Percentiles rank a stretch among this genome's conserved stretches.
Conservation (phyloP, 305 asterid species). For the Fraxinus platypoda region DNA sequence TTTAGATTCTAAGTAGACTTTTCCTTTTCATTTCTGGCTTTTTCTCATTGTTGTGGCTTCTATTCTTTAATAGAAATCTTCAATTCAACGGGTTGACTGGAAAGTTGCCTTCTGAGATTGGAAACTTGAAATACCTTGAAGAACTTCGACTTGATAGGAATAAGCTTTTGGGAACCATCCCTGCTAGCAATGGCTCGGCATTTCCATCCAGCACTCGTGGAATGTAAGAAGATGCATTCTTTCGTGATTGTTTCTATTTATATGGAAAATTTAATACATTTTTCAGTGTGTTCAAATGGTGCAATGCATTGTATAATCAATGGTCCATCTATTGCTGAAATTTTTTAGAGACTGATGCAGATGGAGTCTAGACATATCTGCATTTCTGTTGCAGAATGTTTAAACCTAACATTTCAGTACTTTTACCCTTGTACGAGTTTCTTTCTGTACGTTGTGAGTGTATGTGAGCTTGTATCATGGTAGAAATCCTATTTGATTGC, state of each 20-base stretch:
- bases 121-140: conserved; percentile 67
- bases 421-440: not conserved
- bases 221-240: conserved; percentile 17
- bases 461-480: not conserved
- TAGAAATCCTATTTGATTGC: not conserved
- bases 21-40: not conserved
- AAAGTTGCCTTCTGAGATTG: conserved; percentile 72
- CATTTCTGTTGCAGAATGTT: not conserved
- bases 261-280: not conserved
- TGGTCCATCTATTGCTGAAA: not conserved
- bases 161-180: conserved; percentile 66
- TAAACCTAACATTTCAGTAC: not conserved
- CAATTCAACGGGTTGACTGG: conserved; percentile 87
- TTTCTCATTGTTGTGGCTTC: conserved; percentile 8
- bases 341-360: not conserved
- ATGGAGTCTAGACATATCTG: not conserved
- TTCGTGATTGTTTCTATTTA: not conserved
- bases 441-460: not conserved
- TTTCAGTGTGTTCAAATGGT: not conserved
- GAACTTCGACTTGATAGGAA: conserved; percentile 89
- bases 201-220: conserved; percentile 40
- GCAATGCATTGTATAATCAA: not conserved
- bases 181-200: conserved; percentile 54
- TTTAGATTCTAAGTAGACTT: conserved; percentile 17
- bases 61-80: conserved; percentile 57